phyloP scores from a whole-genome alignment of 345 rosid genomes.

The Salix caprea region DNA sequence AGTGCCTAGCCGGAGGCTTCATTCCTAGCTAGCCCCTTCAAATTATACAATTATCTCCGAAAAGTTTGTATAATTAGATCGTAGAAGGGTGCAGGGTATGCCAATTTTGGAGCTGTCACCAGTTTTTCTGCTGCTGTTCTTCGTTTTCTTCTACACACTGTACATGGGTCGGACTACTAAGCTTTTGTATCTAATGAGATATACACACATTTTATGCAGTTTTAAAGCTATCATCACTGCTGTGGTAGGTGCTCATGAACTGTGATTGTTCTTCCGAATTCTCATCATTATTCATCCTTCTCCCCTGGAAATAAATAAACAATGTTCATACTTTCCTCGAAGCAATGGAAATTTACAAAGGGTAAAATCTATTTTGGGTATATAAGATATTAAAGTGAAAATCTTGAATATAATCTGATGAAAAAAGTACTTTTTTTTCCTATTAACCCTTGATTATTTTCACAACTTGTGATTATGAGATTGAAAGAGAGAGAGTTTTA shows the following conservation, averaged over 20 bases:
- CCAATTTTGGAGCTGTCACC: not conserved
- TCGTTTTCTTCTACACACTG: not conserved
- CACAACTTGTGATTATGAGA: too few relatives aligned
- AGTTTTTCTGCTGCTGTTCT: not conserved
- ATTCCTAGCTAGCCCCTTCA: not conserved
- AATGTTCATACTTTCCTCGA: not conserved
- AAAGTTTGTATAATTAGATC: not conserved
- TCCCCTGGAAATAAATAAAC: too few relatives aligned
- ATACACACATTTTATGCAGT: not conserved
- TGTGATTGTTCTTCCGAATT: too few relatives aligned
- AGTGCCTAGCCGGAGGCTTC: not conserved
- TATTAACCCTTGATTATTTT: too few relatives aligned
- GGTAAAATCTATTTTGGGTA: not conserved
- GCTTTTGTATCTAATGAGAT: not conserved
- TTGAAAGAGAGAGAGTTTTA: too few relatives aligned
- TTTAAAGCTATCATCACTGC: not conserved
- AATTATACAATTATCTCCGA: not conserved
- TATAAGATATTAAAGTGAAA: not conserved
- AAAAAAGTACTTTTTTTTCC: too few relatives aligned
- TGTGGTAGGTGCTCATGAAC: not conserved
- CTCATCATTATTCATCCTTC: too few relatives aligned
- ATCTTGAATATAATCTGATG: too few relatives aligned
- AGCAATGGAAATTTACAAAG: not conserved
- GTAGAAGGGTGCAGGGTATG: not conserved
- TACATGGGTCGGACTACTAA: not conserved